Evolutionary conservation across 192 early-diverging fungal genomes (phyloP).

Genomic region (Entomortierella chlamydospora): DNA sequence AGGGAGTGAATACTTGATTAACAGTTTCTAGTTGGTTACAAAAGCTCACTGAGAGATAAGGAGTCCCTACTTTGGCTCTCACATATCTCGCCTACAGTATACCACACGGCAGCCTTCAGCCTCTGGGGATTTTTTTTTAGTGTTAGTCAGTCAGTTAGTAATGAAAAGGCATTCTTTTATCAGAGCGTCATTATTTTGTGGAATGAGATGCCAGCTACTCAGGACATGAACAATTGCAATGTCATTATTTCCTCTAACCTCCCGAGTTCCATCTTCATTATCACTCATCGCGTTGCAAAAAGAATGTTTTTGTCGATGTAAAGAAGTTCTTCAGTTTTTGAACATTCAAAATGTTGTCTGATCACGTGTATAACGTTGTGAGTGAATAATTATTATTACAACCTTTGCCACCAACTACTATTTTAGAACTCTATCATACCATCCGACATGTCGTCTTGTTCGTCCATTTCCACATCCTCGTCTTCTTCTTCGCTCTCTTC

Average conservation of each 20-base stretch:
- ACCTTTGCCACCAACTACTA: no score
- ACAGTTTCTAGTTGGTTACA: not conserved
- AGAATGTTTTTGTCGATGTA: not conserved
- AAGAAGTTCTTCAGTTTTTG: no score
- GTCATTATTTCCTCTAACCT: conserved; percentile 9
- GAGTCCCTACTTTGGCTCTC: conserved; percentile 41
- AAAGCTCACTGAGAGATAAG: not conserved
- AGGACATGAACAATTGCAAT: not conserved
- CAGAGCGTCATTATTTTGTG: no score
- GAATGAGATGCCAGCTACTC: no score
- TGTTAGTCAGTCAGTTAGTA: no score
- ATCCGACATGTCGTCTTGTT: conserved; percentile 47
- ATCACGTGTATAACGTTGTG: conserved; percentile 8
- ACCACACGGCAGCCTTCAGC: conserved; percentile 59
- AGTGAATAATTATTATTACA: no score
- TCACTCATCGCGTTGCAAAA: conserved; percentile 22
- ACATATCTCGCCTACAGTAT: conserved; percentile 54
- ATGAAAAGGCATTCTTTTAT: no score
- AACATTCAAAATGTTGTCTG: no score
- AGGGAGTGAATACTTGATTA: no score
- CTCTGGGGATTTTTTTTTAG: no score
- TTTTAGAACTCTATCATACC: conserved; percentile 34
- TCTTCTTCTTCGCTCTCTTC: conserved; percentile 64
- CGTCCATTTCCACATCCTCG: conserved; percentile 56
- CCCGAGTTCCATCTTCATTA: conserved; percentile 37